Conservation (phyloP, 805 yeast genomes). For the Metschnikowia hibisci region DNA sequence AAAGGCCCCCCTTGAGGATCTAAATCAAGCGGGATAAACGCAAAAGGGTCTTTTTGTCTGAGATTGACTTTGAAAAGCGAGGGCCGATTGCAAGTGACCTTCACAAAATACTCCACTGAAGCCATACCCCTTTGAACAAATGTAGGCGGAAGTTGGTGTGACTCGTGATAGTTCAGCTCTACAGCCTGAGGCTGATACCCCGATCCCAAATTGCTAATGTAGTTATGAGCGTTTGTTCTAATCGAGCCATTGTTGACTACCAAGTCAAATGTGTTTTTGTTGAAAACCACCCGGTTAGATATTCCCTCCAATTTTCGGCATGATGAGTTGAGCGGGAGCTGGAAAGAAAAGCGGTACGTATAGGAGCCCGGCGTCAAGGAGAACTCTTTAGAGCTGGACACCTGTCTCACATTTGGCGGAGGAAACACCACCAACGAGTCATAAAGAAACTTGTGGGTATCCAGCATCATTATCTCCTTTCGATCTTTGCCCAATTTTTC, state of each 20-base stretch:
- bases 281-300: conserved; percentile 31
- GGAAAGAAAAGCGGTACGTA: conserved; percentile 45
- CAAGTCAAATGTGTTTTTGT: conserved; percentile 26
- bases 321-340: conserved; percentile 40
- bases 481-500: conserved; percentile 10
- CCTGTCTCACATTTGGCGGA: conserved; percentile 44
- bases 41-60: conserved; percentile 47
- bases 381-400: conserved; percentile 41
- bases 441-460: conserved; percentile 46
- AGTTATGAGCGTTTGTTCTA: conserved; percentile 17
- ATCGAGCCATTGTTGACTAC: conserved; percentile 33
- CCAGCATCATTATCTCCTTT: conserved; percentile 24
- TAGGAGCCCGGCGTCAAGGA: conserved; percentile 50
- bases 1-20: conserved; percentile 22
- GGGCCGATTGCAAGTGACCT: conserved; percentile 56
- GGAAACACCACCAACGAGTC: conserved; percentile 51
- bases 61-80: conserved; percentile 46
- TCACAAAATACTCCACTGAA: conserved; percentile 49
- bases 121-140: conserved; percentile 25
- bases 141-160: conserved; percentile 16
- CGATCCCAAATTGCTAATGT: background rate
- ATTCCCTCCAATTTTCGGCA: conserved; percentile 29
- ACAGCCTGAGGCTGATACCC: background rate
- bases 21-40: conserved; percentile 48
- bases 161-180: conserved; percentile 9